phyloP scores from a whole-genome alignment of 2,329 filamentous ascomycete genomes.

The Cladorrhinum sp. region DNA sequence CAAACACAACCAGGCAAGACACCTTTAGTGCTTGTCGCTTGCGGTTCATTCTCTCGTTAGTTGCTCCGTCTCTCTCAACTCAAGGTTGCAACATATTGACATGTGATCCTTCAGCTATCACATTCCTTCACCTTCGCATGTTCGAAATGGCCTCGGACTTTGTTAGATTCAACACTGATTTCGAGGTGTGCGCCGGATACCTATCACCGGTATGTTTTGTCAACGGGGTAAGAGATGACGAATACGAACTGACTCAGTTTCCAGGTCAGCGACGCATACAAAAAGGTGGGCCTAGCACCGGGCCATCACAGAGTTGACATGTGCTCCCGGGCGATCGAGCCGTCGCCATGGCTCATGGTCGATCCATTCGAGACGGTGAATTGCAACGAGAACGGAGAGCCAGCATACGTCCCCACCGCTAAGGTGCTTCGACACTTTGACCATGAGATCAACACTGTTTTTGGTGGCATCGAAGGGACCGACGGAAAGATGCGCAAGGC shows the following conservation, averaged over 20 bases:
- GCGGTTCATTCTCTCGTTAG: slow-evolving; percentile 36
- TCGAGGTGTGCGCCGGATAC: slow-evolving; percentile 84
- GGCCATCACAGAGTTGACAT: slow-evolving; percentile 75
- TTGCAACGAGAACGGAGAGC: slow-evolving; percentile 45
- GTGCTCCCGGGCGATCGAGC: slow-evolving; percentile 77
- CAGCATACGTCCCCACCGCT: slow-evolving; percentile 83
- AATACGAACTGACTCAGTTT: neutral
- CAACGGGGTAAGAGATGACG: neutral
- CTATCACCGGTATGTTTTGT: slow-evolving; percentile 59
- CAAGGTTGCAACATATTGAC: slow-evolving; percentile 9
- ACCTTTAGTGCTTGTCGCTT: slow-evolving; percentile 37
- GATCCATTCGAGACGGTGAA: slow-evolving; percentile 81
- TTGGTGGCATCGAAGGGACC: slow-evolving; percentile 68
- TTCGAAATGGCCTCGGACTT: slow-evolving; percentile 39
- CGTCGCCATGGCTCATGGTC: slow-evolving; percentile 79
- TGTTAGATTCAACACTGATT: slow-evolving; percentile 44
- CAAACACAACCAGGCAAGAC: slow-evolving; percentile 30
- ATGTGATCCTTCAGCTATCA: slow-evolving; percentile 22
- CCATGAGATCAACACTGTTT: slow-evolving; percentile 78
- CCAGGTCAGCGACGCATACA: slow-evolving; percentile 52
- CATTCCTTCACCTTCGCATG: slow-evolving; percentile 37
- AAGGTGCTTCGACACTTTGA: slow-evolving; percentile 89
- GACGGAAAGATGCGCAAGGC: slow-evolving; percentile 66
- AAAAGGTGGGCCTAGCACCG: slow-evolving; percentile 74
- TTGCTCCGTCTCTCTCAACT: neutral